These are phyloP conservation scores for Gloeopeniophorella convolvens DNA, from an alignment of 768 basidiomycete species.

Conservation along the genomic window DNA sequence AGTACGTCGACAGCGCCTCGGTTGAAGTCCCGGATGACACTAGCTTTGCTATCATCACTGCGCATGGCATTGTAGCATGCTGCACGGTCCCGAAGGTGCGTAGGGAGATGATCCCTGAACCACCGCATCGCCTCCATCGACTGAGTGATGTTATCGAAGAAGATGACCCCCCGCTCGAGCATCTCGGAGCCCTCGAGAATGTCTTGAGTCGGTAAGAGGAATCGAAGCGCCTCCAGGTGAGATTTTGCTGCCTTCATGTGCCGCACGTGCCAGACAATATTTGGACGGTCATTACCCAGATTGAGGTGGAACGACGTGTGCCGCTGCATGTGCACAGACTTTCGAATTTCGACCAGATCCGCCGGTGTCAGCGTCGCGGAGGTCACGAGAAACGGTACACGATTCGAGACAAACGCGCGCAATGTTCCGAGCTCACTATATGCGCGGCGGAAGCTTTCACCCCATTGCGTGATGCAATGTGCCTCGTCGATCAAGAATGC, in stretches of 20 bases:
- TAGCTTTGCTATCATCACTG: too few relatives aligned
- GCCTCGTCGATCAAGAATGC: constrained; percentile 34
- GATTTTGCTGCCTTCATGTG: background rate
- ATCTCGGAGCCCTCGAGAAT: background rate
- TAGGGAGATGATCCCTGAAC: background rate
- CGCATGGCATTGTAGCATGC: background rate
- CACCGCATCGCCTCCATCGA: background rate
- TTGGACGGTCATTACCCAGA: too few relatives aligned
- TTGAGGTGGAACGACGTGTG: too few relatives aligned
- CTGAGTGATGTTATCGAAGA: background rate
- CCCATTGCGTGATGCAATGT: constrained; percentile 29
- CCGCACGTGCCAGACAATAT: too few relatives aligned
- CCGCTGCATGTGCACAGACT: too few relatives aligned
- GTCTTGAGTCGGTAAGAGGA: background rate
- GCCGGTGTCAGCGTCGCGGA: too few relatives aligned
- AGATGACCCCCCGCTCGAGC: too few relatives aligned
- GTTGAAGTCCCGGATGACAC: background rate
- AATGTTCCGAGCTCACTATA: too few relatives aligned
- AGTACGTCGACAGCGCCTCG: background rate
- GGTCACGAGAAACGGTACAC: too few relatives aligned
- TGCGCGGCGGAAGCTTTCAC: too few relatives aligned
- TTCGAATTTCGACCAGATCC: too few relatives aligned
- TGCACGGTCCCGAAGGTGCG: background rate
- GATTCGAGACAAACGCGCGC: too few relatives aligned
- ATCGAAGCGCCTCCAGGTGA: background rate